Evolutionary conservation across 495 filamentous ascomycete species (phyloP), one percentile per base, ranked within the genome.

Genomic region (Podospora appendiculata): DNA sequence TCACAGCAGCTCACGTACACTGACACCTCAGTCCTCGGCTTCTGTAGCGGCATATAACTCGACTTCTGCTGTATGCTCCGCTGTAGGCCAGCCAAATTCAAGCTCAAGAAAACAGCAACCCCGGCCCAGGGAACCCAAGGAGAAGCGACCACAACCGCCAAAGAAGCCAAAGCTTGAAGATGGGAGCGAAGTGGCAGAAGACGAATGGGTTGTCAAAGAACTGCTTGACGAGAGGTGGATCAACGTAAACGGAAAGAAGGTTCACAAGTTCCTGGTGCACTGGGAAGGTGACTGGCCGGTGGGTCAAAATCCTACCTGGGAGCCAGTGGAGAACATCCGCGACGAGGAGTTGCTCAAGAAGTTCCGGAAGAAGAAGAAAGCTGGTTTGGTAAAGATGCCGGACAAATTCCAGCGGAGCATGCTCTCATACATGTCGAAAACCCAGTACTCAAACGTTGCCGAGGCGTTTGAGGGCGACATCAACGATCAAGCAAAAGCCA

Each of bases 241-340:
- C 14, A 8, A 45, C 40, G 52, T 56, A 4, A 48, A 59, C 0
- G 61, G 56, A 3, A 50, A 40, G 14, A 62, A 60, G 46, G 56
- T 65, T 8, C 59, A 68, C 35, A 57, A 61, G 42, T 78, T 70
- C 52, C 64, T 69, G 8, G 73, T 78, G 4, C 60, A 67, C 19
- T 78, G 74, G 74, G 63, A 57, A n/a, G 74, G 73, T 6, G 52
- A 74, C 32, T 78, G 74, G 74, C 74, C 74, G 0, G 53, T 59
- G 2, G 65, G 66, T 10, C 67, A 75, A 41, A 73, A 76, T 45
- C 71, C 70, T 0, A 72, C 71, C 0, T 78, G 74, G 74, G 73
- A 76, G 54, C 73, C 72, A 0, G 66, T 63, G 38, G 63, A 62
- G 4, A 72, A 75, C 36, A 69, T 78, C 12, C 46, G 54, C 6